These are phyloP conservation scores for Verbena officinalis DNA, from an alignment of 257 asterid species.

Conservation along the genomic window DNA sequence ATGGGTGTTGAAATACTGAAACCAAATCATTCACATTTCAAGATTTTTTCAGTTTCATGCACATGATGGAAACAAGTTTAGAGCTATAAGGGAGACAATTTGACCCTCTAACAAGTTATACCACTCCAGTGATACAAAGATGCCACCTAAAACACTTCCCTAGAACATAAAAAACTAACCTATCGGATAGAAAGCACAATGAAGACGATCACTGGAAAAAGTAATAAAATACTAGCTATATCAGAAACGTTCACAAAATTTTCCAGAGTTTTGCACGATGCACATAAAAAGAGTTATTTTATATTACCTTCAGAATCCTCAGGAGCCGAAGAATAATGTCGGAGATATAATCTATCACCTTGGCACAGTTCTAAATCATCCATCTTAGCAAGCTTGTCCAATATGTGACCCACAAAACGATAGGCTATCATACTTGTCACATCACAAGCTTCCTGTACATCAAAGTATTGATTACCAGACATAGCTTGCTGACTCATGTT, in stretches of 20 bases:
- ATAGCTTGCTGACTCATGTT: conserved; percentile 28
- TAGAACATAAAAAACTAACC: too few species aligned
- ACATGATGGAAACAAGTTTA: too few species aligned
- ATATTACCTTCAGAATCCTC: conserved; percentile 49
- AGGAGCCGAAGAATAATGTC: conserved; percentile 38
- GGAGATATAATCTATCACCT: conserved; percentile 55
- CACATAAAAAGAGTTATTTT: conserved; percentile 13
- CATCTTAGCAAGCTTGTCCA: conserved; percentile 53
- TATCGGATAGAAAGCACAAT: conserved; percentile 8
- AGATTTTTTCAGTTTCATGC: too few species aligned
- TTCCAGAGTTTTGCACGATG: conserved; percentile 9
- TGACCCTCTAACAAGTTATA: too few species aligned
- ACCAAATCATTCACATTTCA: too few species aligned
- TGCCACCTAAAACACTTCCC: too few species aligned
- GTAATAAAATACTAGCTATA: conserved; percentile 4
- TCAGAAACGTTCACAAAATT: neutral
- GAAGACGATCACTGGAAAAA: too few species aligned
- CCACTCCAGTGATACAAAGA: too few species aligned
- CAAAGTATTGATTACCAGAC: conserved; percentile 58
- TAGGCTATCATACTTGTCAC: conserved; percentile 63
- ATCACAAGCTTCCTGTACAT: conserved; percentile 86
- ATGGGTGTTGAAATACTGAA: too few species aligned
- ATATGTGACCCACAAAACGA: conserved; percentile 53
- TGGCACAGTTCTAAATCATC: conserved; percentile 42
- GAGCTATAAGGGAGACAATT: too few species aligned